Percentiles rank a stretch among this genome's conserved stretches.
Conservation (phyloP, 2,329 filamentous ascomycete genomes). For the Claviceps quebecensis region DNA sequence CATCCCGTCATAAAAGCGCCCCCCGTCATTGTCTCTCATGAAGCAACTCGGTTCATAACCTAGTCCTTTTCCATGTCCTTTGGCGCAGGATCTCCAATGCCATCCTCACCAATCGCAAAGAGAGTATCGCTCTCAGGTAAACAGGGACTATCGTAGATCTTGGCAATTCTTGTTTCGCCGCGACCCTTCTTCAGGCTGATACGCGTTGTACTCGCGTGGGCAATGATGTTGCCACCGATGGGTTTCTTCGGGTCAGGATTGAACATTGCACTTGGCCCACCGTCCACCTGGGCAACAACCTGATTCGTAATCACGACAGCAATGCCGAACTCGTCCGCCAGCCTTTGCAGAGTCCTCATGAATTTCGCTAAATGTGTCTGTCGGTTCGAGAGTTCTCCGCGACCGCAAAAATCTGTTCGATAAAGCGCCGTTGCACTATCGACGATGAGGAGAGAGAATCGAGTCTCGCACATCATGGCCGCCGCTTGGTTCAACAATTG, state of each 20-base stretch:
- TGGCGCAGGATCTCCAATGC: conserved; percentile 86
- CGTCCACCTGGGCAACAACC: conserved; percentile 95
- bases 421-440: conserved; percentile 94
- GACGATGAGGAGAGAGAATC: conserved; percentile 89
- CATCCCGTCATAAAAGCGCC: conserved; percentile 1
- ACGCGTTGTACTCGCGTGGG: conserved; percentile 88
- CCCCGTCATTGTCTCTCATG: conserved; percentile 4
- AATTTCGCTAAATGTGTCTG: conserved; percentile 84
- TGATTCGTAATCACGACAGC: conserved; percentile 98
- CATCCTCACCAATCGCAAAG: conserved; percentile 94
- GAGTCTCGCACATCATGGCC: conserved; percentile 98
- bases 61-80: conserved; percentile 87
- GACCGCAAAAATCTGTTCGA: conserved; percentile 90
- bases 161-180: conserved; percentile 90
- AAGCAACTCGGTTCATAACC: conserved; percentile 3
- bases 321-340: conserved; percentile 80
- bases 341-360: conserved; percentile 67
- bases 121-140: conserved; percentile 90
- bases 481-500: conserved; percentile 89
- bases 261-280: conserved; percentile 93
- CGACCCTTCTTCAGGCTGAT: conserved; percentile 92
- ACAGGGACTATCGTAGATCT: conserved; percentile 98
- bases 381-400: conserved; percentile 86
- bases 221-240: conserved; percentile 97
- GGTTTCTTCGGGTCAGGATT: conserved; percentile 99